phyloP scores from a whole-genome alignment of 1,139 yeast genomes.

The Taiozyma sp. region DNA sequence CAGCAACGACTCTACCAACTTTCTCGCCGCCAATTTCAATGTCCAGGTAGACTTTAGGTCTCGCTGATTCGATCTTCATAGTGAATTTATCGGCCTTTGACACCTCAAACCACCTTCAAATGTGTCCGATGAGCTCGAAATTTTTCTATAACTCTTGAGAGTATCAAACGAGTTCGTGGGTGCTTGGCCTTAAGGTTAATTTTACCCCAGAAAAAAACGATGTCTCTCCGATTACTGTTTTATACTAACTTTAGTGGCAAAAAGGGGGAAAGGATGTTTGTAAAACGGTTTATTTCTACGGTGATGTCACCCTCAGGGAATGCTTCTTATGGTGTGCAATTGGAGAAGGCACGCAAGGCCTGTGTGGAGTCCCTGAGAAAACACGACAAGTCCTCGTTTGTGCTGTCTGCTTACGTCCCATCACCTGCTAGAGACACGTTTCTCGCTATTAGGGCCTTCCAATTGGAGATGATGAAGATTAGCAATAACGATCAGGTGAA shows the following conservation, averaged over 20 bases:
- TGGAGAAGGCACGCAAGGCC: slow-evolving; percentile 9
- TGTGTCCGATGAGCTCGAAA: background rate
- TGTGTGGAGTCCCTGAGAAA: slow-evolving; percentile 26
- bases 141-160: background rate
- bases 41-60: slow-evolving; percentile 48
- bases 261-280: background rate
- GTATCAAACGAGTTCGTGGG: background rate
- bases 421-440: slow-evolving; percentile 60
- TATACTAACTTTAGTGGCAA: background rate
- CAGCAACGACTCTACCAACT: slow-evolving; percentile 63
- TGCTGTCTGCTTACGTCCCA: slow-evolving; percentile 69
- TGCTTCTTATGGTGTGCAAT: slow-evolving; percentile 5
- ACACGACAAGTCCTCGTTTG: slow-evolving; percentile 61
- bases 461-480: slow-evolving; percentile 62
- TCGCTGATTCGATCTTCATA: slow-evolving; percentile 10
- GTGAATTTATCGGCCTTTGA: background rate
- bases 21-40: slow-evolving; percentile 41
- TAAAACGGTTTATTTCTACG: background rate
- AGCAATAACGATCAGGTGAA: slow-evolving; percentile 38
- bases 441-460: slow-evolving; percentile 66
- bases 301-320: slow-evolving; percentile 1
- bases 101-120: no score
- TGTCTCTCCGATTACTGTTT: background rate
- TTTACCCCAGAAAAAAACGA: background rate
- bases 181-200: background rate